Conservation (phyloP, 176 grass and related monocot species). For the Musa acuminata region DNA sequence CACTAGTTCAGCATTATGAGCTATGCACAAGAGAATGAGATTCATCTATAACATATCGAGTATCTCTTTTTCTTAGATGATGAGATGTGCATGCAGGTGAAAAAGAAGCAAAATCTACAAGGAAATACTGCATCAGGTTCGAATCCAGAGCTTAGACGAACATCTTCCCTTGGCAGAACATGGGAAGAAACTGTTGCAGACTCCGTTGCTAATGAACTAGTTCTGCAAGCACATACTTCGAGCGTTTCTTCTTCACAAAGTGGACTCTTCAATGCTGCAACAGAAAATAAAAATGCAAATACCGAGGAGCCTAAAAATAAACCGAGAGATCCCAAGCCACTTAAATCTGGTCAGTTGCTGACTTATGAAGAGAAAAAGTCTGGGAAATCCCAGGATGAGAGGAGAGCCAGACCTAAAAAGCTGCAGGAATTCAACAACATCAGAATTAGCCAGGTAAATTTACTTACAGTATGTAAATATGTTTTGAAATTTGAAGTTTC, state of each 20-base stretch:
- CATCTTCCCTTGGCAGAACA: constrained; percentile 77
- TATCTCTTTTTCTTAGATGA: constrained; percentile 10
- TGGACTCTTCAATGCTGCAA: constrained; percentile 6
- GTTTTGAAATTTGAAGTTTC: constrained; percentile 5
- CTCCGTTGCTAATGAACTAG: constrained; percentile 80
- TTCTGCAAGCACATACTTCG: constrained; percentile 58
- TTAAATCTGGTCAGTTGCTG: constrained; percentile 31
- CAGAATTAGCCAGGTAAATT: constrained; percentile 86
- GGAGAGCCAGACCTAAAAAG: constrained; percentile 63
- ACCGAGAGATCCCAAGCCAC: constrained; percentile 45
- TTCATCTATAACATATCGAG: background rate
- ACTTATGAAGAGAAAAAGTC: constrained; percentile 69
- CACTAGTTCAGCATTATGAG: background rate
- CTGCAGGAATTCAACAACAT: constrained; percentile 84
- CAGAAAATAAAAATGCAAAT: constrained; percentile 39
- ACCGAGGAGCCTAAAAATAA: constrained; percentile 25
- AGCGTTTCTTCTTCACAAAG: constrained; percentile 29
- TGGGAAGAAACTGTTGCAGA: constrained; percentile 98
- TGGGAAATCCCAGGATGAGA: constrained; percentile 59
- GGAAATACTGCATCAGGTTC: constrained; percentile 22
- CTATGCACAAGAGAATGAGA: background rate
- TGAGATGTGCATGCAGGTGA: constrained; percentile 21
- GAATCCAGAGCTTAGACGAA: constrained; percentile 65
- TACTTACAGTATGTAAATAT: constrained; percentile 20
- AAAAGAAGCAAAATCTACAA: constrained; percentile 29